Base-by-base conservation (phyloP, 1,284 basidiomycete species). In the Phenoliferia sp. region DNA sequence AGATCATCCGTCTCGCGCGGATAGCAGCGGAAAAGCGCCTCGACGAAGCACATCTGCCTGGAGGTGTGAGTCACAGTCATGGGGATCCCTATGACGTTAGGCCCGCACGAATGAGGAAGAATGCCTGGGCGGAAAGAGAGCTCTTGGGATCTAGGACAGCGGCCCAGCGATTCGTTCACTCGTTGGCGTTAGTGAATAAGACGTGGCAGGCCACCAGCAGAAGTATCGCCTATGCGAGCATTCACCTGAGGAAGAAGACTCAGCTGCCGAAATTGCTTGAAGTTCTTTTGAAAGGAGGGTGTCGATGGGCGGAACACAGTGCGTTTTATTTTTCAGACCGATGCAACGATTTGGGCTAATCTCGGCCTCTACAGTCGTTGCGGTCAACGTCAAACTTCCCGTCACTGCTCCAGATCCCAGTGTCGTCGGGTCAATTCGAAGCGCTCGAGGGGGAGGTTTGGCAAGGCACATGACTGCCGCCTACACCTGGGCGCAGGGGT, bases 1-100 rank as follows among this genome's bases (percentile, higher is more conserved):
- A 28, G 32, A 60, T 66, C 34, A 26, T 66, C 50, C 35, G 29
- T 9, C 52, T 63, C 59, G 65, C 62, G 9, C 65, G 59, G 26
- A 3, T 28, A 2, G 32, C 36, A 9, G 60, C 59, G 3, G 36
- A 52, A 3, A 33, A 65, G 50, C 59, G 28, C 32, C 29, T 19
- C 26, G 44, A 12, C 19, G 29, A 19, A 4, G n/a, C 52, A n/a
- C 16, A 26, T 34, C n/a, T 33, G 56, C 55, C 6, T 22, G 33
- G 7, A 33, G 26, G 5, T 6, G 48, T n/a, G n/a, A n/a, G n/a
- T n/a, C n/a, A 22, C 5, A 19, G 19, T 26, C 22, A 12, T 12
- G 39, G 39, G 9, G 48, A 52, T 26, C 48, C 48, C 22, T 52
- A 52, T 26, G 48, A 52, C 48, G 28, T 52, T 19, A 19, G 48